These are phyloP conservation scores for Glonium stellatum DNA, from an alignment of 495 filamentous ascomycete species.

Conservation along the genomic window DNA sequence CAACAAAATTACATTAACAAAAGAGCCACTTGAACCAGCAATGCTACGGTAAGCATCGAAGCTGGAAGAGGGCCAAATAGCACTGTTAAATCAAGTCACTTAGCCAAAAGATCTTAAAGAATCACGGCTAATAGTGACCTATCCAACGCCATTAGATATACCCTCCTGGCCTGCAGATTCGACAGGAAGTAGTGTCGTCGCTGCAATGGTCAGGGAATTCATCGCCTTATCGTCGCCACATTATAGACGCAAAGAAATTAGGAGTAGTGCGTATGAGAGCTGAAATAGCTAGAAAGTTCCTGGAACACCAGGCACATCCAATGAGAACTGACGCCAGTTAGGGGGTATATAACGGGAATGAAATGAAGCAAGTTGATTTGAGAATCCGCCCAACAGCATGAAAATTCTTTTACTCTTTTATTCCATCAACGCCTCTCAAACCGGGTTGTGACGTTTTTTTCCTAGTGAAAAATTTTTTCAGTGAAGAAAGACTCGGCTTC, in stretches of 20 bases:
- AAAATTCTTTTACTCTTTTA: not conserved
- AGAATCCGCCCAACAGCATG: not conserved
- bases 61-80: too few species aligned
- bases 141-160: too few species aligned
- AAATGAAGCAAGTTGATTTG: not conserved
- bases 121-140: too few species aligned
- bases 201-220: not conserved
- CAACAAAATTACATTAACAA: not conserved
- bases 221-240: slow-evolving; percentile 13
- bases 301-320: not conserved
- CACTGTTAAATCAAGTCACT: too few species aligned
- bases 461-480: slow-evolving; percentile 24
- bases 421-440: not conserved
- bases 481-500: slow-evolving; percentile 17
- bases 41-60: too few species aligned
- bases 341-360: slow-evolving; percentile 23
- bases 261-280: slow-evolving; percentile 12
- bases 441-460: slow-evolving; percentile 9
- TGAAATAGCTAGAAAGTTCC: slow-evolving; percentile 4
- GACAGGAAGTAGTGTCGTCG: not conserved
- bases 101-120: too few species aligned
- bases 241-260: slow-evolving; percentile 7
- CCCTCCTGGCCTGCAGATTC: not conserved
- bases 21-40: too few species aligned
- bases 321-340: slow-evolving; percentile 1